Conservation (phyloP, 1,284 basidiomycete genomes). For the Sanghuangporus weigelae region DNA sequence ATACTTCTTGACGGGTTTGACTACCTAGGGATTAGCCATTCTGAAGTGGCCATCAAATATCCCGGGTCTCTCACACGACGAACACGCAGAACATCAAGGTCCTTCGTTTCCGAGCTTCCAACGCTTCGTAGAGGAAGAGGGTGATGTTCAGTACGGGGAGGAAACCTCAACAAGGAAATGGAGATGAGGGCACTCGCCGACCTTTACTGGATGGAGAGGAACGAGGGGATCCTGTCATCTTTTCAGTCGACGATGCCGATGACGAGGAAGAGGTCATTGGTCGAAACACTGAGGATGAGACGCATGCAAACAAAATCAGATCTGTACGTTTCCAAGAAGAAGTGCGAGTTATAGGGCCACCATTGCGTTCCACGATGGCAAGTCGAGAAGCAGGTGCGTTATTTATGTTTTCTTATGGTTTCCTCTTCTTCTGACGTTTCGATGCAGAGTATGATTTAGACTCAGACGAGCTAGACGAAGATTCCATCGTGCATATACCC, state of each 20-base stretch:
- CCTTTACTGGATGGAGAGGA: conserved; percentile 21
- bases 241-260: conserved; percentile 42
- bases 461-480: conserved; percentile 59
- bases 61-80: background rate
- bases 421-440: conserved; percentile 10
- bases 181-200: conserved; percentile 18
- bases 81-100: background rate
- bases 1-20: too few relatives aligned
- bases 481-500: conserved; percentile 40
- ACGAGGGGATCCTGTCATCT: conserved; percentile 22
- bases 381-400: conserved; percentile 74
- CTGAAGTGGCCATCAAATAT: too few relatives aligned
- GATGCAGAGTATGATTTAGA: conserved; percentile 72
- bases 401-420: conserved; percentile 18
- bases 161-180: background rate
- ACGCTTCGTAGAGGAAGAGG: background rate
- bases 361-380: conserved; percentile 60
- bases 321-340: conserved; percentile 61
- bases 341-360: conserved; percentile 59
- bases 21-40: too few relatives aligned
- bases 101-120: background rate
- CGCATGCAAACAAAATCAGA: conserved; percentile 30
- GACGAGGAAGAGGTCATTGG: conserved; percentile 34
- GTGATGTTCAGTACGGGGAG: conserved; percentile 11
- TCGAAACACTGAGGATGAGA: conserved; percentile 17